Evolutionary conservation across 169 alveolate species (phyloP).

Genomic region (Prorocentrum cordatum): DNA sequence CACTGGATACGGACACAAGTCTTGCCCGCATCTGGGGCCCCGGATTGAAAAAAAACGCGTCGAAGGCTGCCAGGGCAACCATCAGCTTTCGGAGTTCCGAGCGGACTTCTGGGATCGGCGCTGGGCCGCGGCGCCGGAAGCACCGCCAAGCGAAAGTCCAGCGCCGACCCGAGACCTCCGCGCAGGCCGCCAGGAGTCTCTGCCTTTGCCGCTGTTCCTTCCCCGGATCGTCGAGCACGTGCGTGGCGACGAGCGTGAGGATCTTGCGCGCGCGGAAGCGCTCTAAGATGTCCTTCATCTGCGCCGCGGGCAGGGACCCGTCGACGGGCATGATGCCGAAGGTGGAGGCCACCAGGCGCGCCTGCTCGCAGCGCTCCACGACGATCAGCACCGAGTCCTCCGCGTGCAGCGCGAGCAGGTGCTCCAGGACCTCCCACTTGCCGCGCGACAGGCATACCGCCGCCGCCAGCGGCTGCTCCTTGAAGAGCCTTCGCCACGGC

Average conservation of each 20-base stretch:
- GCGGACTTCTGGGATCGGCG: no score
- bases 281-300: constrained; percentile 37
- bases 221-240: constrained; percentile 66
- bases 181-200: no score
- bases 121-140: no score
- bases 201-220: no score
- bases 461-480: constrained; percentile 44
- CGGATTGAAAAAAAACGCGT: no score
- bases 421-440: constrained; percentile 49
- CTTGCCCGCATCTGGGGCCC: no score
- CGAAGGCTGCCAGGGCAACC: no score
- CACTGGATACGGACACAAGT: no score
- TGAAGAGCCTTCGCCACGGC: constrained; percentile 15
- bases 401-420: constrained; percentile 37
- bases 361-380: constrained; percentile 59
- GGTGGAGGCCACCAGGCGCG: constrained; percentile 21
- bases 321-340: constrained; percentile 61
- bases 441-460: constrained; percentile 45
- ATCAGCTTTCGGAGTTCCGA: no score
- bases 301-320: constrained; percentile 42
- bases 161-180: no score
- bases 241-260: constrained; percentile 42
- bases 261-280: constrained; percentile 1
- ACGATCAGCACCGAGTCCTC: constrained; percentile 32
- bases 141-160: no score